Evolutionary conservation across 1,284 basidiomycete species (phyloP).

Genomic region (Tetrapyrgos nigripes): DNA sequence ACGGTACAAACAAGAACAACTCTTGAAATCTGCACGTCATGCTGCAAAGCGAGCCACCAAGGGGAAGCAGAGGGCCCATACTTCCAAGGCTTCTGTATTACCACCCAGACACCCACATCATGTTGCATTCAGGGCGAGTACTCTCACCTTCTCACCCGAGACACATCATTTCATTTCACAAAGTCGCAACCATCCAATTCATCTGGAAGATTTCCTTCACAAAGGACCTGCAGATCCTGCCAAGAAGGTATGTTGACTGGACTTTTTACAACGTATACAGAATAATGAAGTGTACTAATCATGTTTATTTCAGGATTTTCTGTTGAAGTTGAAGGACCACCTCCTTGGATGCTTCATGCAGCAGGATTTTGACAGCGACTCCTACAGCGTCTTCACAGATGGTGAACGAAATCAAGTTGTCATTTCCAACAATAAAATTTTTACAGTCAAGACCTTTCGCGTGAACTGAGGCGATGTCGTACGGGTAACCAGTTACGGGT

Average conservation of each 20-base stretch:
- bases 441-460: conserved; percentile 19
- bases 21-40: too few species aligned
- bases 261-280: background rate
- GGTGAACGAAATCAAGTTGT: conserved; percentile 24
- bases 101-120: background rate
- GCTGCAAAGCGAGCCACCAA: too few species aligned
- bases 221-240: background rate
- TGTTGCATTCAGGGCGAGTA: background rate
- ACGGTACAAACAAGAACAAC: background rate
- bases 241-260: background rate
- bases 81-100: too few species aligned
- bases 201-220: background rate
- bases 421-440: conserved; percentile 21
- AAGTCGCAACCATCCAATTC: background rate
- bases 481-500: too few species aligned
- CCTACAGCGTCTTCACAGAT: conserved; percentile 25
- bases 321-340: conserved; percentile 34
- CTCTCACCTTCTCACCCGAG: background rate
- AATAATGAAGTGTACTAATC: background rate
- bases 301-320: conserved; percentile 25
- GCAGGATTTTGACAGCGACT: conserved; percentile 32
- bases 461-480: conserved; percentile 33
- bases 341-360: conserved; percentile 28
- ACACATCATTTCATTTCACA: background rate
- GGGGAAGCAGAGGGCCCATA: too few species aligned